Base-by-base conservation (phyloP, 345 rosid species). In the Dovyalis caffra region DNA sequence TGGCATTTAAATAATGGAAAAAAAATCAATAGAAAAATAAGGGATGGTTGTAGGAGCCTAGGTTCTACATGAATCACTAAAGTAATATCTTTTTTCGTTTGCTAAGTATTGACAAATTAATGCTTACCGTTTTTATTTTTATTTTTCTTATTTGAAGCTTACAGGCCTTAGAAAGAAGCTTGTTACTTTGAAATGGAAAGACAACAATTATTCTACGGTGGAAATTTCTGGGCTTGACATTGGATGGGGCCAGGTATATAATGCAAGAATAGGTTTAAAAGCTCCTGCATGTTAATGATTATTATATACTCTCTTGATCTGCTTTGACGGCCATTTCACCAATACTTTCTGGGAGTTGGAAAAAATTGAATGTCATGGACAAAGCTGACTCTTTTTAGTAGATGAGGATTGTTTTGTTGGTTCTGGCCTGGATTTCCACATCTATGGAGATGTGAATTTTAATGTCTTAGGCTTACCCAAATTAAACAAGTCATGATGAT, bases 171-270 rank as follows among this genome's bases (percentile, higher is more conserved):
- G 82, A 77, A 93, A 71, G 89, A 85, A 87, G 88, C 83, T 68
- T 73, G 84, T 91, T 71, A 87, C 85, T 73, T 80, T 92, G 83
- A 74, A 85, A 74, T 84, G 94, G 90, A 77, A 86, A 83, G 85
- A 83, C 65, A 69, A 68, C 47, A 86, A 88, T 10, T 86, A 85
- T 82, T 79, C 91, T 76, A 66, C 74, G 0, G 99, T 95, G 67
- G 98, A 92, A 91, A 81, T 95, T 76, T 93, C 97, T 74, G 99
- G 99, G 70, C 95, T 95, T 68, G 99, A 95, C 86, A 86, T 95
- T 25, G 99, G 99, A 82, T 95, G 99, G 99, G 97, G 94, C 68
- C 97, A 95, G 99, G 99, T 92, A 84, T 72, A 62, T 23, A 23
- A 68, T 71, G 8, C 15, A 14, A 43, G 12, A 43, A 5, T 43